Percentiles rank a stretch among this genome's conserved stretches.
phyloP scores from a whole-genome alignment of 805 yeast genomes.

The Cyberlindnera samutprakarnensis region DNA sequence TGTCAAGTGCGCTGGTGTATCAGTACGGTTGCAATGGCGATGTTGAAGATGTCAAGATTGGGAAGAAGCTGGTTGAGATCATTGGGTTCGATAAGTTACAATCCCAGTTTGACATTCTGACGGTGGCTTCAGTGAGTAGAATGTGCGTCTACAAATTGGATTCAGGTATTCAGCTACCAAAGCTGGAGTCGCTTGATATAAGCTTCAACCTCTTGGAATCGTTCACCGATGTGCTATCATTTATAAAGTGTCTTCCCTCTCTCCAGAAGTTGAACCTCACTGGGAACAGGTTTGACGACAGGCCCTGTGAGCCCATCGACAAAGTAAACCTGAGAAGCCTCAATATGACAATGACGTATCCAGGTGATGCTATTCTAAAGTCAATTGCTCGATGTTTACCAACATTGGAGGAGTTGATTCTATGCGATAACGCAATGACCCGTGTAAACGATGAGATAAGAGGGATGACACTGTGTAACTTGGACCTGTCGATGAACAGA shows the following conservation, averaged over 20 bases:
- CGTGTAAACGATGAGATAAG: conserved; percentile 3
- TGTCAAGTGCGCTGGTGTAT: conserved; percentile 42
- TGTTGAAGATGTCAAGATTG: conserved; percentile 35
- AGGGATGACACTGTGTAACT: conserved; percentile 1
- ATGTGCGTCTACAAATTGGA: conserved; percentile 25
- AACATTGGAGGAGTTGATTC: conserved; percentile 21
- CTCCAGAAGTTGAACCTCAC: conserved; percentile 41
- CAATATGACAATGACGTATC: conserved; percentile 18
- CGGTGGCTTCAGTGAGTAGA: conserved; percentile 42
- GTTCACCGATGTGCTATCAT: conserved; percentile 29
- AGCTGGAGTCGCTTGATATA: conserved; percentile 45
- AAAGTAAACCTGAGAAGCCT: conserved; percentile 9
- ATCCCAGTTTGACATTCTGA: conserved; percentile 36
- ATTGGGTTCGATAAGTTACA: conserved; percentile 58
- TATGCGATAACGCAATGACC: conserved; percentile 21
- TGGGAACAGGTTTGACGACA: conserved; percentile 38
- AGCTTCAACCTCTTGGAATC: conserved; percentile 48
- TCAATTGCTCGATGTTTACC: conserved; percentile 28
- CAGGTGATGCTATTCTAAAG: conserved; percentile 4
- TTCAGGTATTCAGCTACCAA: conserved; percentile 17
- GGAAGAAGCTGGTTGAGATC: conserved; percentile 50
- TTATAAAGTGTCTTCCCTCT: conserved; percentile 28
- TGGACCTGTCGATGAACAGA: conserved; percentile 9
- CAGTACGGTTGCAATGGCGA: conserved; percentile 37
- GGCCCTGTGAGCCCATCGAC: not conserved